These are phyloP conservation scores for Melampsora americana DNA, from an alignment of 1,284 basidiomycete genomes.

Conservation along the genomic window DNA sequence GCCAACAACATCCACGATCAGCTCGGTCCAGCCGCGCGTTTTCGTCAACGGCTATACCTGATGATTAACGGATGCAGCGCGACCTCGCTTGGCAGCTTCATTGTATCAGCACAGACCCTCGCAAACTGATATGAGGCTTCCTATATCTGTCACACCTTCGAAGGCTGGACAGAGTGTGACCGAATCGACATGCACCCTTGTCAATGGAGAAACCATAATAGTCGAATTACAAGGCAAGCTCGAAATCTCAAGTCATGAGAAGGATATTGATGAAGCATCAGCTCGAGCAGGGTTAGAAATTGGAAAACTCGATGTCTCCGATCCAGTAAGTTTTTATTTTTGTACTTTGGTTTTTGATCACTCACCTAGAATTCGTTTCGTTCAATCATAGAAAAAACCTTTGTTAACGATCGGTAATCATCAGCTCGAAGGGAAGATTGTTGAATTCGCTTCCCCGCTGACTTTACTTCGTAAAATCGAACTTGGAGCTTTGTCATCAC, in stretches of 20 bases:
- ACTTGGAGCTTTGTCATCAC: neutral
- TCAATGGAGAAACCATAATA: constrained; percentile 35
- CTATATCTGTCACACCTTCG: neutral
- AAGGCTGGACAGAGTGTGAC: neutral
- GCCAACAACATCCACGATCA: too few species aligned
- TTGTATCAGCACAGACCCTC: too few species aligned
- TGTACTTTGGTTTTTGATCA: neutral
- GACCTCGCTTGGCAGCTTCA: too few species aligned
- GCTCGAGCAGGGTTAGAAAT: constrained; percentile 20
- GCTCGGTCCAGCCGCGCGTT: too few species aligned
- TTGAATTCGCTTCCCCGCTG: constrained; percentile 24
- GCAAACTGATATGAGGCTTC: neutral
- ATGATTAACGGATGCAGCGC: too few species aligned
- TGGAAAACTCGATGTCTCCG: constrained; percentile 21
- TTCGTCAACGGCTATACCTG: too few species aligned
- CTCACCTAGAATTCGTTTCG: neutral
- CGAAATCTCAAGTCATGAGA: constrained; percentile 15
- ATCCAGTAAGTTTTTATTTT: constrained; percentile 10
- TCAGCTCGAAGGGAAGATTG: constrained; percentile 37
- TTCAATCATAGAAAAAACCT: constrained; percentile 25
- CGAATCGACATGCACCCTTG: neutral
- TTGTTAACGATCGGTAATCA: constrained; percentile 41
- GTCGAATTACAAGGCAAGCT: constrained; percentile 43
- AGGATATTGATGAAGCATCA: neutral
- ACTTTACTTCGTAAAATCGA: constrained; percentile 22